Evolutionary conservation across 2,329 filamentous ascomycete species (phyloP).

Genomic region (Pyrenophora teres): DNA sequence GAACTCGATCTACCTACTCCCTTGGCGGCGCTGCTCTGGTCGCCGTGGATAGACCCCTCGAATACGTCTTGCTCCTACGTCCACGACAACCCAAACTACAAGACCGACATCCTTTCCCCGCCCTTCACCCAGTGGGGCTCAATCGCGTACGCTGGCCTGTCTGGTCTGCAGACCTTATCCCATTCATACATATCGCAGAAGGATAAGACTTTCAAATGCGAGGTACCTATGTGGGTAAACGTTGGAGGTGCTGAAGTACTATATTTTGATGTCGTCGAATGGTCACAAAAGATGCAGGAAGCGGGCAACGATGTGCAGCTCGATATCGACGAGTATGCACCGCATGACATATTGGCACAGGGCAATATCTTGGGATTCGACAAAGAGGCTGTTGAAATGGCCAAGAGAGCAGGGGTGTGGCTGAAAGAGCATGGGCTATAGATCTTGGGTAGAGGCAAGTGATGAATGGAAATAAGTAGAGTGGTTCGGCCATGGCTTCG

Average conservation of each 20-base stretch:
- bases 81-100: conserved; percentile 39
- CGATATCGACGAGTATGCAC: conserved; percentile 48
- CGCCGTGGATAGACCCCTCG: conserved; percentile 50
- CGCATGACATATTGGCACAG: conserved; percentile 55
- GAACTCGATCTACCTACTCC: conserved; percentile 44
- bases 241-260: conserved; percentile 51
- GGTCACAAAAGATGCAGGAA: conserved; percentile 45
- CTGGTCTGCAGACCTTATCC: conserved; percentile 15
- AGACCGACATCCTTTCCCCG: conserved; percentile 50
- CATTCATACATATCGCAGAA: conserved; percentile 49
- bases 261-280: conserved; percentile 47
- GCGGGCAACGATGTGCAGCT: conserved; percentile 51
- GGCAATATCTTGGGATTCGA: conserved; percentile 52
- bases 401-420: conserved; percentile 49
- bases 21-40: conserved; percentile 50
- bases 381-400: conserved; percentile 41
- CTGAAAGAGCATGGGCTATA: conserved; percentile 6
- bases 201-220: conserved; percentile 46
- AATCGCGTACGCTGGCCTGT: conserved; percentile 35
- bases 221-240: conserved; percentile 50
- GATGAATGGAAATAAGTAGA: too few species aligned
- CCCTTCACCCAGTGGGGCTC: conserved; percentile 53
- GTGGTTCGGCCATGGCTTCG: too few species aligned
- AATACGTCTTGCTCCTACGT: conserved; percentile 32
- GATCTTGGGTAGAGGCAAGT: too few species aligned